Conservation (phyloP, 2,329 filamentous ascomycete species). For the Colletotrichum liaoningense region DNA sequence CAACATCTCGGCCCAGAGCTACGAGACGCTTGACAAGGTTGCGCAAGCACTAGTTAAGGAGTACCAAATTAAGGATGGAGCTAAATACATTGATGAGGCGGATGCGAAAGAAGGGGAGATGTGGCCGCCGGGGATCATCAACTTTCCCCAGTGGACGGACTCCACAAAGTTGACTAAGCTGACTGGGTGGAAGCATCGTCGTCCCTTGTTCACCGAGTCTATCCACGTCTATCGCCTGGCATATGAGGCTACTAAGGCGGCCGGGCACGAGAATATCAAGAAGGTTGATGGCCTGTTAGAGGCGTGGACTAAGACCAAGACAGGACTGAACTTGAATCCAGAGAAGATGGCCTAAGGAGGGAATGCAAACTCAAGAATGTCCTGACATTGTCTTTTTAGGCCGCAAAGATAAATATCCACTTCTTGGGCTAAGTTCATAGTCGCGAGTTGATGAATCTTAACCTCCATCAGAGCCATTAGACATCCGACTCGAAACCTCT, state of each 20-base stretch:
- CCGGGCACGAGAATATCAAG: conserved; percentile 11
- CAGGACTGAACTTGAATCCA: neutral
- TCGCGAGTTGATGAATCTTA: too few relatives aligned
- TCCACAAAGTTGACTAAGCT: conserved; percentile 53
- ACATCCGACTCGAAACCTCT: too few relatives aligned
- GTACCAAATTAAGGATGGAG: conserved; percentile 50
- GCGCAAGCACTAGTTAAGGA: conserved; percentile 50
- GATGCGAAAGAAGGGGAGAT: conserved; percentile 30
- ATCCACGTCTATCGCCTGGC: conserved; percentile 49
- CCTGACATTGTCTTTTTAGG: too few relatives aligned
- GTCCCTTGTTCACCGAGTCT: conserved; percentile 50
- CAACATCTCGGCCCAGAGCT: conserved; percentile 57
- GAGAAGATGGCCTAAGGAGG: neutral
- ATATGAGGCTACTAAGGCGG: conserved; percentile 48
- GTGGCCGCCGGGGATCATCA: conserved; percentile 43
- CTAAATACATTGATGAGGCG: conserved; percentile 40
- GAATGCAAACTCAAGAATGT: too few relatives aligned
- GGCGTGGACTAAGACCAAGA: neutral
- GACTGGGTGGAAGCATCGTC: conserved; percentile 53
- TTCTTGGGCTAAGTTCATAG: too few relatives aligned
- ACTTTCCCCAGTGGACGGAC: conserved; percentile 55
- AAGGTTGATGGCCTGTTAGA: neutral
- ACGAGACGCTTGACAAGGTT: conserved; percentile 57
- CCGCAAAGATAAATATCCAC: too few relatives aligned
- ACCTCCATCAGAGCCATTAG: too few relatives aligned